These are phyloP conservation scores for Naganishia kalamii DNA, from an alignment of 768 basidiomycete genomes.

Conservation along the genomic window DNA sequence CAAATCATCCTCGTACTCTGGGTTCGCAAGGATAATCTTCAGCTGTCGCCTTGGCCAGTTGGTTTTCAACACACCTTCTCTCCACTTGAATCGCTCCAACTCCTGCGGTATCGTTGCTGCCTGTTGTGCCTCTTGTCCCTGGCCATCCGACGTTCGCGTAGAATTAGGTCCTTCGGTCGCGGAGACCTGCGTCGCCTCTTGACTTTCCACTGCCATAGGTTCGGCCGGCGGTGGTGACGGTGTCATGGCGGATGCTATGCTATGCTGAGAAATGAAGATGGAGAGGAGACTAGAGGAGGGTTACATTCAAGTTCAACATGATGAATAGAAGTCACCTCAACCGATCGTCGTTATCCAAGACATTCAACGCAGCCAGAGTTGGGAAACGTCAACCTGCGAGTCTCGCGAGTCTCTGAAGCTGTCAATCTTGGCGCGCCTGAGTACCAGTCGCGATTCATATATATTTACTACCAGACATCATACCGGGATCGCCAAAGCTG, in stretches of 20 bases:
- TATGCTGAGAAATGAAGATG: too few relatives aligned
- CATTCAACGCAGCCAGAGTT: too few relatives aligned
- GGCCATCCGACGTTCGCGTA: background rate
- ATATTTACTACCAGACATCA: too few relatives aligned
- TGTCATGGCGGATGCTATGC: background rate
- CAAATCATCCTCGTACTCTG: constrained; percentile 3
- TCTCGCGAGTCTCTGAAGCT: too few relatives aligned
- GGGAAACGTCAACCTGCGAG: too few relatives aligned
- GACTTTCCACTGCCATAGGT: background rate
- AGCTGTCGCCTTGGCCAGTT: background rate
- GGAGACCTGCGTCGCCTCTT: background rate
- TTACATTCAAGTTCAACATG: too few relatives aligned
- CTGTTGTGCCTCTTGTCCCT: background rate
- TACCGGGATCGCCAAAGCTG: too few relatives aligned
- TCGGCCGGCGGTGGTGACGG: background rate
- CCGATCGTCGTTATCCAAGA: too few relatives aligned
- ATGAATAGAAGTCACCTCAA: too few relatives aligned
- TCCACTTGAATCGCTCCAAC: background rate
- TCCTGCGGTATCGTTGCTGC: background rate
- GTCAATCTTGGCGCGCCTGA: too few relatives aligned
- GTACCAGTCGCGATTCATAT: too few relatives aligned
- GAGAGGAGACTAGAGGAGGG: too few relatives aligned
- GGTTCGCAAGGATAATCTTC: background rate
- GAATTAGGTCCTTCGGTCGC: background rate
- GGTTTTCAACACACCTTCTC: background rate